Evolutionary conservation across 805 yeast genomes (phyloP).

Genomic region (Suhomyces sp.): DNA sequence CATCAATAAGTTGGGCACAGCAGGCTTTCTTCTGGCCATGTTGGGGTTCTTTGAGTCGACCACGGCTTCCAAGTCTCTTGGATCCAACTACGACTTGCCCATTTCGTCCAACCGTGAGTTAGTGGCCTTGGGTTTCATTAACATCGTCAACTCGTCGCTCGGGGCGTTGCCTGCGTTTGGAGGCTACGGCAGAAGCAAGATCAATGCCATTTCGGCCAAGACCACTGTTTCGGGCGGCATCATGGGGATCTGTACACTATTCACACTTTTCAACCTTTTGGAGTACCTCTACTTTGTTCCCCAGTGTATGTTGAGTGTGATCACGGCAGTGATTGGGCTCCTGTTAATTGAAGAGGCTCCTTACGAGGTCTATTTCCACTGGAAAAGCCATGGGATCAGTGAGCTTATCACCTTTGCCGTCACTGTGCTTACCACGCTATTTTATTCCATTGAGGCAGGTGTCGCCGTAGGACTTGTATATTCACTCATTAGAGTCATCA

Average conservation of each 20-base stretch:
- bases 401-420: conserved; percentile 68
- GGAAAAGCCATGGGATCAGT: conserved; percentile 67
- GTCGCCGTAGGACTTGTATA: conserved; percentile 83
- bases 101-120: conserved; percentile 86
- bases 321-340: conserved; percentile 70
- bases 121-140: conserved; percentile 82
- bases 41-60: conserved; percentile 92
- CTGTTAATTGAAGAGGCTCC: conserved; percentile 79
- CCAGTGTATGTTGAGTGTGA: conserved; percentile 71
- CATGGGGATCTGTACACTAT: conserved; percentile 72
- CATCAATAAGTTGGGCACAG: conserved; percentile 57
- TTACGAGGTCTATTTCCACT: conserved; percentile 68
- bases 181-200: conserved; percentile 90
- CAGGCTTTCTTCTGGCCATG: conserved; percentile 72
- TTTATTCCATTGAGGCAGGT: conserved; percentile 81
- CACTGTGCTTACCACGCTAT: conserved; percentile 62
- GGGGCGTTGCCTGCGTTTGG: conserved; percentile 88
- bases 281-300: conserved; percentile 73
- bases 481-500: conserved; percentile 74
- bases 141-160: conserved; percentile 61
- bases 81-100: conserved; percentile 66
- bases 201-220: conserved; percentile 79
- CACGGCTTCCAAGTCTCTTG: conserved; percentile 85
- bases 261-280: conserved; percentile 60
- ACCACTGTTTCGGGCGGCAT: conserved; percentile 82